These are phyloP conservation scores for Tagetes erecta DNA, from an alignment of 129 eudicot genomes.

Conservation along the genomic window DNA sequence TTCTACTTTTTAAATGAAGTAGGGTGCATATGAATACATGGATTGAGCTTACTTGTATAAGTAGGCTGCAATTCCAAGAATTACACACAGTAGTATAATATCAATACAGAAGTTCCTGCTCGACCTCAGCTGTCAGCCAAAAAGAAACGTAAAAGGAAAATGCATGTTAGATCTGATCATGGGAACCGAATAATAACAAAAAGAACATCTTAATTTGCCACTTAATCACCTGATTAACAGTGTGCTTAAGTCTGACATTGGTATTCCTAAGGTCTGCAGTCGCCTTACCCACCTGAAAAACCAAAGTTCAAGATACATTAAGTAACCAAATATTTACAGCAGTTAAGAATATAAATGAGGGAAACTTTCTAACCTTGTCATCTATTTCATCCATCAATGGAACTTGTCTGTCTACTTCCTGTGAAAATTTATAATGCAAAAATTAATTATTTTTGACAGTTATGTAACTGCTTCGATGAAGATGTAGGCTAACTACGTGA, in stretches of 20 bases:
- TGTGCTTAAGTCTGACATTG: constrained; percentile 83
- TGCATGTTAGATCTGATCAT: background rate
- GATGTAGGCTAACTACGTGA: constrained; percentile 5
- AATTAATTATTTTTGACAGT: background rate
- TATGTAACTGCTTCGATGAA: background rate
- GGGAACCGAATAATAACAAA: constrained; percentile 5
- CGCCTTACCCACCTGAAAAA: constrained; percentile 84
- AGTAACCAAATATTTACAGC: constrained; percentile 5
- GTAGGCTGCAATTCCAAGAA: constrained; percentile 79
- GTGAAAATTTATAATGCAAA: constrained; percentile 1
- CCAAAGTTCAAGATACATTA: background rate
- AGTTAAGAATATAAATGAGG: background rate
- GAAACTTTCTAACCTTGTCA: constrained; percentile 29
- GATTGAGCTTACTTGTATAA: constrained; percentile 65
- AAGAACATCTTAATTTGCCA: background rate
- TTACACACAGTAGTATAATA: constrained; percentile 64
- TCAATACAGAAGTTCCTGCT: constrained; percentile 79
- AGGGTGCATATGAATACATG: background rate
- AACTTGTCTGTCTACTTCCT: constrained; percentile 31
- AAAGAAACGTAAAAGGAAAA: background rate
- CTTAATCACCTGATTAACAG: constrained; percentile 75
- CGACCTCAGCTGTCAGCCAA: constrained; percentile 69
- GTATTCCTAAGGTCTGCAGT: constrained; percentile 84
- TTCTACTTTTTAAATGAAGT: background rate
- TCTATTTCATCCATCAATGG: constrained; percentile 34